A percentile compares a stretch with the other conserved stretches of the same genome.
Conservation (phyloP, 306 rosid genomes). For the Carpinus viminea region DNA sequence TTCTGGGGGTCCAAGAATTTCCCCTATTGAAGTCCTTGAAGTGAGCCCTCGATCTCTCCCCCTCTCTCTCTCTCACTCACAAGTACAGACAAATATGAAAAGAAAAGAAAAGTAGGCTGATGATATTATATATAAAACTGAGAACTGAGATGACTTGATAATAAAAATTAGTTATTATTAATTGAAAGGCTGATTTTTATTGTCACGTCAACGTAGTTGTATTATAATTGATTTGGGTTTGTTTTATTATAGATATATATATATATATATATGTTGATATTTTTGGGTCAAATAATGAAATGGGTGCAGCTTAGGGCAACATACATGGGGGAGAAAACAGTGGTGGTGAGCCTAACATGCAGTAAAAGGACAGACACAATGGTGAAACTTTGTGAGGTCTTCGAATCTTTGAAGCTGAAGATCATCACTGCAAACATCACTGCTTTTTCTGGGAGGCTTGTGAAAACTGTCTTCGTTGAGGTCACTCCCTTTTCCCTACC, state of each 20-base stretch:
- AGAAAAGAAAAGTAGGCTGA: too few relatives aligned
- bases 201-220: too few relatives aligned
- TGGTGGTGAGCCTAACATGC: constrained; percentile 83
- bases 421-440: constrained; percentile 74
- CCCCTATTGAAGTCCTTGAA: constrained; percentile 72
- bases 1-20: constrained; percentile 46
- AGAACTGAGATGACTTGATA: too few relatives aligned
- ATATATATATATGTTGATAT: too few relatives aligned
- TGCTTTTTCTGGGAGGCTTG: constrained; percentile 67
- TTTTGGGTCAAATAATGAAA: background rate
- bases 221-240: too few relatives aligned
- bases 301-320: constrained; percentile 66
- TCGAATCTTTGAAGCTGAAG: constrained; percentile 90
- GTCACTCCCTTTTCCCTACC: constrained; percentile 28
- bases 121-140: too few relatives aligned
- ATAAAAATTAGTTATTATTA: too few relatives aligned
- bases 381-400: constrained; percentile 82
- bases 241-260: too few relatives aligned
- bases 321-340: constrained; percentile 70
- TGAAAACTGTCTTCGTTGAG: constrained; percentile 90
- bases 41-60: constrained; percentile 36
- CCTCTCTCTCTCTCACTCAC: constrained; percentile 6
- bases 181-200: too few relatives aligned
- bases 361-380: constrained; percentile 81
- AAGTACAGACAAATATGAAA: too few relatives aligned